Evolutionary conservation across 2,329 filamentous ascomycete genomes (phyloP).

Genomic region (Niveomyces coronatus): DNA sequence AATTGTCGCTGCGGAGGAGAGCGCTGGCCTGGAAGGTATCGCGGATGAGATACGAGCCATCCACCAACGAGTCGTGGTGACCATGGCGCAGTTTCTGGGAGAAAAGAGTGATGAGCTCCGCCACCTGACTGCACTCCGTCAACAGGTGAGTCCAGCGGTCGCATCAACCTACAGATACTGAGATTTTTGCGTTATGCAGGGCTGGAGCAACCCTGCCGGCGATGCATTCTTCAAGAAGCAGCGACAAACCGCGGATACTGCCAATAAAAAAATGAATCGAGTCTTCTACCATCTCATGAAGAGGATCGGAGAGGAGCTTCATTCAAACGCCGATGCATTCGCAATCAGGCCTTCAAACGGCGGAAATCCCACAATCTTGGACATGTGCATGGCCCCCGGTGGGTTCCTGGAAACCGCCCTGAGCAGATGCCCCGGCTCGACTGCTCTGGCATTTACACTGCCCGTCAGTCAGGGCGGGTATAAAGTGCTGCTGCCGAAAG

Average conservation of each 20-base stretch:
- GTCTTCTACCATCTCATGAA: constrained; percentile 34
- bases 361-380: constrained; percentile 27
- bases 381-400: constrained; percentile 47
- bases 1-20: background rate
- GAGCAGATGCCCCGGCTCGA: constrained; percentile 22
- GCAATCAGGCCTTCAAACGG: constrained; percentile 8
- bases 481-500: constrained; percentile 18
- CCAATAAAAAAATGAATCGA: constrained; percentile 11
- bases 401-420: constrained; percentile 35
- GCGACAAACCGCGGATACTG: constrained; percentile 26
- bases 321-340: constrained; percentile 24
- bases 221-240: constrained; percentile 33
- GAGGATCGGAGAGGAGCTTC: constrained; percentile 30
- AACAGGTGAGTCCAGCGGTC: background rate
- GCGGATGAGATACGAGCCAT: background rate
- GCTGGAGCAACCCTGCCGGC: constrained; percentile 32
- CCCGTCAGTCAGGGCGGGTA: constrained; percentile 31
- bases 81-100: background rate
- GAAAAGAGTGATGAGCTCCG: background rate
- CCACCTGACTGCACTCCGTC: background rate
- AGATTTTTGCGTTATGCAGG: constrained; percentile 21
- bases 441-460: constrained; percentile 29
- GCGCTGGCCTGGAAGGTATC: background rate
- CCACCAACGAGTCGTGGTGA: background rate
- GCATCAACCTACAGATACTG: background rate